phyloP scores from a whole-genome alignment of 768 basidiomycete genomes.

The Roridomyces roridus region DNA sequence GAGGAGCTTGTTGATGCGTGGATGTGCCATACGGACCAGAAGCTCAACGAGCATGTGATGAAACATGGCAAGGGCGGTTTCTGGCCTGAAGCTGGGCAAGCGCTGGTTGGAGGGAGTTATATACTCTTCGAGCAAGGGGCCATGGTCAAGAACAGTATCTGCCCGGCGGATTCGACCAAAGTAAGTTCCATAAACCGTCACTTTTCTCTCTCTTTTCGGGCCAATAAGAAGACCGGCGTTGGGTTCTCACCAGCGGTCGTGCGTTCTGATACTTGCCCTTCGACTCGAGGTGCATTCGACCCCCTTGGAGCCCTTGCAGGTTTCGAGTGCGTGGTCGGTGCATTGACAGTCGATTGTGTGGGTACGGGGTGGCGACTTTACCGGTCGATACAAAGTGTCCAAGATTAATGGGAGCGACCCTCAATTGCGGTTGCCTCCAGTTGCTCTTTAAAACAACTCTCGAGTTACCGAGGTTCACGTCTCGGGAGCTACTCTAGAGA shows the following conservation, averaged over 20 bases:
- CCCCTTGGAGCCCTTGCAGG: slow-evolving; percentile 63
- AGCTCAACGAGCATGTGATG: slow-evolving; percentile 71
- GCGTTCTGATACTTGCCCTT: slow-evolving; percentile 29
- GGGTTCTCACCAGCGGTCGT: slow-evolving; percentile 68
- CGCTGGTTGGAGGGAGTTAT: slow-evolving; percentile 91
- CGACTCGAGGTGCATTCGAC: slow-evolving; percentile 6
- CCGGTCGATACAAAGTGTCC: slow-evolving; percentile 97
- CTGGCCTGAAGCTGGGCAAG: slow-evolving; percentile 76
- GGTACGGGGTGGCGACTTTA: slow-evolving; percentile 45
- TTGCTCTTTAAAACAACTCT: slow-evolving; percentile 88
- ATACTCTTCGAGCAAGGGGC: slow-evolving; percentile 74
- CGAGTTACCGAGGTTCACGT: slow-evolving; percentile 69
- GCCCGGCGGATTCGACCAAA: slow-evolving; percentile 49
- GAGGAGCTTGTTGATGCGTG: slow-evolving; percentile 96
- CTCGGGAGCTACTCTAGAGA: slow-evolving; percentile 90
- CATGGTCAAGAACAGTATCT: slow-evolving; percentile 59
- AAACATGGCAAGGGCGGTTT: slow-evolving; percentile 69
- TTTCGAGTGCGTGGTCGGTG: slow-evolving; percentile 44
- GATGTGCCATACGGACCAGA: slow-evolving; percentile 97
- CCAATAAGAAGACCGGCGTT: slow-evolving; percentile 94
- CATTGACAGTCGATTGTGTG: slow-evolving; percentile 27
- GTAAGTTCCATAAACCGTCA: slow-evolving; percentile 51
- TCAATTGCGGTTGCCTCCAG: slow-evolving; percentile 24
- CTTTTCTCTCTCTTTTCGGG: slow-evolving; percentile 48
- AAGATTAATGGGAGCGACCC: slow-evolving; percentile 52